phyloP scores from a whole-genome alignment of 2,329 filamentous ascomycete genomes.

The Mycosphaerella sp. region DNA sequence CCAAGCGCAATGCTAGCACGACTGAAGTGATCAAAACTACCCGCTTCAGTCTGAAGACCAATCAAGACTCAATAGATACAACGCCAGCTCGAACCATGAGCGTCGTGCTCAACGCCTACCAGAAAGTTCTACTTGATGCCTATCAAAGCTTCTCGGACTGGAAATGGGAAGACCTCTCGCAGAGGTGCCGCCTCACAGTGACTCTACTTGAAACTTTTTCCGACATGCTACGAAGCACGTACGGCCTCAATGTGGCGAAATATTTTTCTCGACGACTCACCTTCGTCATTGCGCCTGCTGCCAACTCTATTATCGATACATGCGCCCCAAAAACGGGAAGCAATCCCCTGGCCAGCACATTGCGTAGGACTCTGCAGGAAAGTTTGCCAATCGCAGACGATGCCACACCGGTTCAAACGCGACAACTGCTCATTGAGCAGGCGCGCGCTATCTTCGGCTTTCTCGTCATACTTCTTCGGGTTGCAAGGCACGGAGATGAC shows the following conservation, averaged over 20 bases:
- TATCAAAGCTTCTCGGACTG: constrained; percentile 82
- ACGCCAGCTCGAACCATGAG: constrained; percentile 73
- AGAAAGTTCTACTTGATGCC: constrained; percentile 70
- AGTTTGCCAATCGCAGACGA: constrained; percentile 21
- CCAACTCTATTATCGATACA: constrained; percentile 67
- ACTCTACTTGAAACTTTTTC: constrained; percentile 65
- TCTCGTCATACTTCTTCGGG: constrained; percentile 21
- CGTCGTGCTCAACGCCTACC: constrained; percentile 64
- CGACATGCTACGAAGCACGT: constrained; percentile 64
- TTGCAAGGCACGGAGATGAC: constrained; percentile 13
- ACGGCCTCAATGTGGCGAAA: constrained; percentile 62
- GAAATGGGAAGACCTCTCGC: constrained; percentile 66
- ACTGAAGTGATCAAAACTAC: constrained; percentile 3
- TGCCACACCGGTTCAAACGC: constrained; percentile 16
- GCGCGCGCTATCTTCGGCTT: constrained; percentile 13
- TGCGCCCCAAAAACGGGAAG: constrained; percentile 43
- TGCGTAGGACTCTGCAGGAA: constrained; percentile 19
- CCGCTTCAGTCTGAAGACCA: constrained; percentile 32
- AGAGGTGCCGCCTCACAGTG: constrained; percentile 63
- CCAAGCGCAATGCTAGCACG: constrained; percentile 54
- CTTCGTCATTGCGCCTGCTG: constrained; percentile 62
- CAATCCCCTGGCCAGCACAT: constrained; percentile 17
- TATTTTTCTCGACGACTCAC: constrained; percentile 47
- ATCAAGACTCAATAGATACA: constrained; percentile 55
- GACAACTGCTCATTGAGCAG: constrained; percentile 21